Percentiles rank a stretch among this genome's conserved stretches.
phyloP scores from a whole-genome alignment of 176 grass and related monocot species.

The Leersia perrieri region DNA sequence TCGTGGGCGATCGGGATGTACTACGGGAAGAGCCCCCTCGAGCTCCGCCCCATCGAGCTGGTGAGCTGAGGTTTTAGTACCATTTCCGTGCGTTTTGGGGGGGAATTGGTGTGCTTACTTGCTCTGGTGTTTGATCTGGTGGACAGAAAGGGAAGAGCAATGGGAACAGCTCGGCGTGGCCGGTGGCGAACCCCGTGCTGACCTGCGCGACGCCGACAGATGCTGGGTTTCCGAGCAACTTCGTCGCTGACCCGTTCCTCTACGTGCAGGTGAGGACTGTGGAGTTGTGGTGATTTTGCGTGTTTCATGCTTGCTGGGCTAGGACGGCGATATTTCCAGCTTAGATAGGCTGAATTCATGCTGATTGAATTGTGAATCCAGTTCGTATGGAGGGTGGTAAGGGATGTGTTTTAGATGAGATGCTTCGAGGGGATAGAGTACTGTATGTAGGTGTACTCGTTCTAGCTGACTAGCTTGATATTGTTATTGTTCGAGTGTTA shows the following conservation, averaged over 20 bases:
- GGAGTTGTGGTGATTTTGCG: not conserved
- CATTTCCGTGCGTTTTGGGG: not conserved
- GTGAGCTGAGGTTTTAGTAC: slow-evolving; percentile 27
- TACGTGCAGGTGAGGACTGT: slow-evolving; percentile 58
- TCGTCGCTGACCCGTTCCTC: slow-evolving; percentile 93
- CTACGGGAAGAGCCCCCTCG: slow-evolving; percentile 85
- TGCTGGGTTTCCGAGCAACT: slow-evolving; percentile 85
- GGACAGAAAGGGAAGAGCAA: slow-evolving; percentile 66
- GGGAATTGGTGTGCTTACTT: not conserved
- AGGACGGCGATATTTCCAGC: not conserved
- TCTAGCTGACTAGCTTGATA: not conserved
- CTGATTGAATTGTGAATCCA: not conserved
- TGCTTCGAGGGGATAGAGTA: not conserved
- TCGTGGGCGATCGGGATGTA: slow-evolving; percentile 88
- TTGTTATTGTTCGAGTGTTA: not conserved
- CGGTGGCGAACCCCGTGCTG: slow-evolving; percentile 87
- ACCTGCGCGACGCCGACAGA: slow-evolving; percentile 69
- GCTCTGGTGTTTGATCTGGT: slow-evolving; percentile 23
- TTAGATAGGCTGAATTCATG: not conserved
- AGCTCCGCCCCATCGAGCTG: slow-evolving; percentile 89
- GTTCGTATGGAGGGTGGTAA: not conserved
- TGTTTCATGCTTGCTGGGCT: slow-evolving; percentile 1
- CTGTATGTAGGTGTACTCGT: not conserved
- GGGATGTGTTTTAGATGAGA: not conserved
- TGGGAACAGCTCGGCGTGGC: slow-evolving; percentile 94